These are phyloP conservation scores for Solanum commersonii DNA, from an alignment of 257 asterid genomes.

Conservation along the genomic window DNA sequence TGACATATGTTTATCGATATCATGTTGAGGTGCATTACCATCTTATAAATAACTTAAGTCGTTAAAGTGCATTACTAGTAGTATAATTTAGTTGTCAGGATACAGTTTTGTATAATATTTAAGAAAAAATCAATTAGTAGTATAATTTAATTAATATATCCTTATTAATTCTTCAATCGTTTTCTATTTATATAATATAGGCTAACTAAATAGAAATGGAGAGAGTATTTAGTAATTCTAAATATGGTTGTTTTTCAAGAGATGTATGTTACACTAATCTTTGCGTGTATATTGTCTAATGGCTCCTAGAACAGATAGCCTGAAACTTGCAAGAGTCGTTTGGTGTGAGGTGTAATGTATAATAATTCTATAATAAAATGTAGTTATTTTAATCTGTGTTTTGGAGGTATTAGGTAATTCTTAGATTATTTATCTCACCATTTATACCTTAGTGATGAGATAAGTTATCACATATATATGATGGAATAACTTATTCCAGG, in stretches of 20 bases:
- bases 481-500: too few relatives aligned
- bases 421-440: too few relatives aligned
- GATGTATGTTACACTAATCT: neutral
- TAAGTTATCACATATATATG: too few relatives aligned
- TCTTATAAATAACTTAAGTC: neutral
- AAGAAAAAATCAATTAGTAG: neutral
- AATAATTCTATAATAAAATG: too few relatives aligned
- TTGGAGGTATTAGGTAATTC: too few relatives aligned
- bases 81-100: neutral
- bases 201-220: too few relatives aligned
- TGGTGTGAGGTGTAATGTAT: too few relatives aligned
- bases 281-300: neutral
- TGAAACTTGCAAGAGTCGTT: neutral
- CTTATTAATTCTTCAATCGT: neutral
- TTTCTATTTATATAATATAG: neutral
- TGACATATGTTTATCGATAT: neutral
- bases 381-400: too few relatives aligned
- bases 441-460: too few relatives aligned
- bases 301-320: neutral
- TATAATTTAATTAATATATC: neutral
- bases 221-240: neutral
- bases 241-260: neutral
- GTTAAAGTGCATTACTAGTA: neutral
- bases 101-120: neutral
- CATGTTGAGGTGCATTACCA: neutral